Base-by-base conservation (phyloP, 768 basidiomycete genomes). In the Lactarius quietus region DNA sequence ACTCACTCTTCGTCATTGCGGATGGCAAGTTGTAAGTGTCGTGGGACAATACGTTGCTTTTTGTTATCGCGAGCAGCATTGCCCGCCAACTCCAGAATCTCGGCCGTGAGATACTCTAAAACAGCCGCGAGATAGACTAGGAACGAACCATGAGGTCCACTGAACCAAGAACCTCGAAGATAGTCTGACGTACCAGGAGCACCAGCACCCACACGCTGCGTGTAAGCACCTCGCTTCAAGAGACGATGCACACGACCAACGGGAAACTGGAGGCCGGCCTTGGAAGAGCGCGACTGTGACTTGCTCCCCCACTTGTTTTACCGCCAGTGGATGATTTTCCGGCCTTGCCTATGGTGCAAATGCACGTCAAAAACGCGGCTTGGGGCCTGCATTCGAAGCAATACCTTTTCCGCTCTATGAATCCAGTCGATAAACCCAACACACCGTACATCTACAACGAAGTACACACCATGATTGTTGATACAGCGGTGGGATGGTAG, bases 11-110 rank as follows among this genome's bases (percentile, higher is more conserved):
- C 93, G 68, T 95, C 92, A 75, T 94, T 92, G 70, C 93, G 85
- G 77, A 95, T 93, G 69, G 93, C 93, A 65, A 95, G 86, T 73
- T 95, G 93, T 52, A 95, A 77, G 78, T 95, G 93, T 71, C 93
- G 87, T 62, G 93, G 93, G 28, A 95, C 90, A 72, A 95, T 94
- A 88, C 93, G 92, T 70, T 90, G 88, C 82, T 94, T 90, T 83
- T 91, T 88, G 81, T 88, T 88, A 75, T 86, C 87, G 67, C 87
- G 84, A 33, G 87, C 90, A 17, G 90, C 90, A 70, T 90, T 90
- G 38, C 93, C 93, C 67, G 93, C 93, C 35, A 95, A 83, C 76
- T 95, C 93, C 69, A 95, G 88, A 76, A 95, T 93, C 77, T 95
- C 93, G 48, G 93, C 93, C 65, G 92, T 88, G 67, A 95, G 88